Conservation (phyloP, 2,329 filamentous ascomycete genomes). For the Tolypocladium cylindrosporum region DNA sequence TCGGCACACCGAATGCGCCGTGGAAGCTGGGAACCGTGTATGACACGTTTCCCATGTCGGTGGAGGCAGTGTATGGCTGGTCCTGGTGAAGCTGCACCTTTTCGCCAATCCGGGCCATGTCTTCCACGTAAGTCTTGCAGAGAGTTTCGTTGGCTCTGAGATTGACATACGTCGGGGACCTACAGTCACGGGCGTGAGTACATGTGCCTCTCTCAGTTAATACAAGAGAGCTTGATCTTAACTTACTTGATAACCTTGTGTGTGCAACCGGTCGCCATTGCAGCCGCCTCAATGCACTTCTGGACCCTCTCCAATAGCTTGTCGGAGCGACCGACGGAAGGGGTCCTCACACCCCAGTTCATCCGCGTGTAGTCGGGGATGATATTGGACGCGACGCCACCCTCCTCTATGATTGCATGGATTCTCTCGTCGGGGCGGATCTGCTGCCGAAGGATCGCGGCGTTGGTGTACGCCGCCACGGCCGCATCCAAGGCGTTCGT, state of each 20-base stretch:
- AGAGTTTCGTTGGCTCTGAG: constrained; percentile 33
- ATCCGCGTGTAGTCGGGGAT: constrained; percentile 28
- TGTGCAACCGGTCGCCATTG: constrained; percentile 22
- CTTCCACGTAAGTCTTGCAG: constrained; percentile 29
- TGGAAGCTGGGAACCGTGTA: constrained; percentile 37
- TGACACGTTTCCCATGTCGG: constrained; percentile 42
- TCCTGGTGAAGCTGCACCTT: constrained; percentile 24
- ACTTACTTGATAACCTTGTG: constrained; percentile 23
- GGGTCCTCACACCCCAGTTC: constrained; percentile 27
- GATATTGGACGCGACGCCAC: constrained; percentile 25
- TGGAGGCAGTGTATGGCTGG: constrained; percentile 28
- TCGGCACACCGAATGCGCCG: constrained; percentile 34
- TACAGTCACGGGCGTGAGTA: constrained; percentile 1
- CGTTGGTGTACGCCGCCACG: constrained; percentile 22
- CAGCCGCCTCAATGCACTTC: constrained; percentile 25
- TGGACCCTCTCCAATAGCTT: constrained; percentile 19
- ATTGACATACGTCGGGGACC: constrained; percentile 30
- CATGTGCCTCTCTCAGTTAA: background rate
- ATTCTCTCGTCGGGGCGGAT: constrained; percentile 24
- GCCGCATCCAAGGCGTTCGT: constrained; percentile 27
- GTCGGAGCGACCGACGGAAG: constrained; percentile 18
- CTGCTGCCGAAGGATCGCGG: constrained; percentile 26
- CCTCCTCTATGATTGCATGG: constrained; percentile 25
- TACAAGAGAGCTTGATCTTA: too few species aligned
- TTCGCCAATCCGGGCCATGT: constrained; percentile 30